A percentile compares a stretch with the other conserved stretches of the same genome.
Conservation (phyloP, 108 stramenopile genomes). For the Nitzschia palea region DNA sequence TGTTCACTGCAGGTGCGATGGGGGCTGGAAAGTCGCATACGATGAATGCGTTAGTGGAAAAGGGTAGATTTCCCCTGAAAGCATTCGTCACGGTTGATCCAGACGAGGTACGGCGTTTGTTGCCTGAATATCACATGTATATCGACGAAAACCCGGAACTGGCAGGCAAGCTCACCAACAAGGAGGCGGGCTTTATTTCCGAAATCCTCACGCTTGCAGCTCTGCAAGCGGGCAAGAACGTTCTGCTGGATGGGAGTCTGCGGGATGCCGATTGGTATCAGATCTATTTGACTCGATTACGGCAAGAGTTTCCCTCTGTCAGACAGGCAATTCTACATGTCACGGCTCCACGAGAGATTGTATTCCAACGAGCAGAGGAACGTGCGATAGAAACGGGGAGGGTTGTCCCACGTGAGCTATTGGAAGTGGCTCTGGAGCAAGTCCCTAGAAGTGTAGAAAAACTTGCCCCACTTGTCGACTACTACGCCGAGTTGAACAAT, state of each 20-base stretch:
- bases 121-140: constrained; percentile 82
- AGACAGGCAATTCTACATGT: constrained; percentile 83
- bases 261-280: constrained; percentile 81
- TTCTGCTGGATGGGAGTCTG: constrained; percentile 84
- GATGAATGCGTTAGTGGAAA: constrained; percentile 58
- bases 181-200: constrained; percentile 80
- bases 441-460: constrained; percentile 75
- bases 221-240: constrained; percentile 73
- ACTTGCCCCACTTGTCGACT: constrained; percentile 67
- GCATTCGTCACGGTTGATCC: constrained; percentile 89
- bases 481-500: constrained; percentile 77
- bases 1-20: constrained; percentile 94
- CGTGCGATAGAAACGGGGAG: constrained; percentile 71
- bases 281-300: constrained; percentile 60
- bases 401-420: constrained; percentile 66
- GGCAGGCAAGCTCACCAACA: constrained; percentile 77
- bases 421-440: constrained; percentile 68
- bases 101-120: constrained; percentile 68
- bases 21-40: constrained; percentile 83
- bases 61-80: constrained; percentile 72
- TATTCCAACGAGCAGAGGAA: constrained; percentile 69
- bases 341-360: constrained; percentile 66
- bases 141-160: constrained; percentile 52
- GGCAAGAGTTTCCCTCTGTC: constrained; percentile 67
- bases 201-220: constrained; percentile 82